Base-by-base conservation (phyloP, 2,329 filamentous ascomycete species). In the Aspergillus udagawae region DNA sequence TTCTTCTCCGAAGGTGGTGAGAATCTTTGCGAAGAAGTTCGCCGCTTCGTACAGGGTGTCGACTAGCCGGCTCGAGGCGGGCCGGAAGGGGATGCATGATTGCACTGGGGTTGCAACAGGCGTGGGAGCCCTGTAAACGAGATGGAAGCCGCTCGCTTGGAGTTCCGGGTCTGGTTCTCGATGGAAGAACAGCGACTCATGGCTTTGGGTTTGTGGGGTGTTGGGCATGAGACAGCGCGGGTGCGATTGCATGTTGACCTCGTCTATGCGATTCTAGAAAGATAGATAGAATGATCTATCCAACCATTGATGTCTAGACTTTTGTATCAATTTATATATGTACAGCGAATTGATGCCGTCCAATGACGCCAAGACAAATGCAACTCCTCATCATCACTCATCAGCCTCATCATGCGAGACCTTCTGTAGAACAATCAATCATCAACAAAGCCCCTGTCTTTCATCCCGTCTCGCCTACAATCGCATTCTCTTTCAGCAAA, bases 21-120 rank as follows among this genome's bases (percentile, higher is more conserved):
- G 29, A 27, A 70, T 65, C 12, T 52, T 44, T 5, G 54, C 58
- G 55, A 66, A 68, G 49, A 64, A 63, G 8, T 53, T 32, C 17
- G 60, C 60, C 3, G 65, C 60, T 20, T 64, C 57, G 17, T 47
- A 54, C 7, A 69, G 45, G 1, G 61, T 56, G 4, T 38, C 48
- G 50, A 54, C 52, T 5, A 67, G 52, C 32, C 56, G 57, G 5
- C 47, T 47, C 45, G 60, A 56, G 12, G 63, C 63, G 27, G 51
- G 49, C 27, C 51, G 50, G 48, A 65, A 62, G 21, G 55, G 32
- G 25, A 55, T n/a, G 4, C 28, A n/a, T 23, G 53, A 17, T 17
- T 51, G 25, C 17, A 28, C 20, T 0, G 21, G 12, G 12, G 12
- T 12, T 8, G 14, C 4, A 3, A 14, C 20, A 2, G 44, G 20